phyloP scores from a whole-genome alignment of 2,329 filamentous ascomycete species.

The Huntiella savannae region DNA sequence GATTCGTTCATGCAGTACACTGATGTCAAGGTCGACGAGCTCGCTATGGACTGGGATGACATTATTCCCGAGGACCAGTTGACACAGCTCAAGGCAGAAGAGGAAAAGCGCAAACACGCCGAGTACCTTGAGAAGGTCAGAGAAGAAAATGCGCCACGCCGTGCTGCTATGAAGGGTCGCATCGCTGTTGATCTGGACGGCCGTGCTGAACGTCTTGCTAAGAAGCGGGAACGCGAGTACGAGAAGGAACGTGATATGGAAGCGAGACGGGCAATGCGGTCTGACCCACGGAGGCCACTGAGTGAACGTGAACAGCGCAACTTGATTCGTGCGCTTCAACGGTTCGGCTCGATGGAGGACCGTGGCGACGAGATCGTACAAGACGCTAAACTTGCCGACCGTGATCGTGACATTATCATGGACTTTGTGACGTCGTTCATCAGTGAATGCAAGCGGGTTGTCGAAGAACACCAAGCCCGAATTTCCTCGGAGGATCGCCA shows the following conservation, averaged over 20 bases:
- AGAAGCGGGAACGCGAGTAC: constrained; percentile 46
- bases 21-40: constrained; percentile 80
- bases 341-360: constrained; percentile 79
- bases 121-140: constrained; percentile 65
- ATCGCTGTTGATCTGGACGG: constrained; percentile 41
- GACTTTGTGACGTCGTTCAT: constrained; percentile 60
- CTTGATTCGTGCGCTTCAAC: constrained; percentile 74
- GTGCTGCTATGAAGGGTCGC: constrained; percentile 41
- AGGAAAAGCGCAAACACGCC: constrained; percentile 67
- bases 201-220: constrained; percentile 42
- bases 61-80: constrained; percentile 92
- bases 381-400: constrained; percentile 66
- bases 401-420: constrained; percentile 64
- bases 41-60: constrained; percentile 79
- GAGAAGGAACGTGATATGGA: constrained; percentile 56
- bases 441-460: constrained; percentile 33
- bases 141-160: constrained; percentile 70
- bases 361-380: constrained; percentile 71
- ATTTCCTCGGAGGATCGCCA: constrained; percentile 61
- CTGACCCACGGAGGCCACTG: constrained; percentile 75
- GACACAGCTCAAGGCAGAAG: constrained; percentile 72
- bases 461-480: constrained; percentile 48
- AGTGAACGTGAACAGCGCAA: constrained; percentile 86
- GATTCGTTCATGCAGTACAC: constrained; percentile 97
- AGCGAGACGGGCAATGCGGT: constrained; percentile 51